A percentile compares a stretch with the other conserved stretches of the same genome.
Conservation (phyloP, 306 rosid species). For the Citrullus mucosospermus region DNA sequence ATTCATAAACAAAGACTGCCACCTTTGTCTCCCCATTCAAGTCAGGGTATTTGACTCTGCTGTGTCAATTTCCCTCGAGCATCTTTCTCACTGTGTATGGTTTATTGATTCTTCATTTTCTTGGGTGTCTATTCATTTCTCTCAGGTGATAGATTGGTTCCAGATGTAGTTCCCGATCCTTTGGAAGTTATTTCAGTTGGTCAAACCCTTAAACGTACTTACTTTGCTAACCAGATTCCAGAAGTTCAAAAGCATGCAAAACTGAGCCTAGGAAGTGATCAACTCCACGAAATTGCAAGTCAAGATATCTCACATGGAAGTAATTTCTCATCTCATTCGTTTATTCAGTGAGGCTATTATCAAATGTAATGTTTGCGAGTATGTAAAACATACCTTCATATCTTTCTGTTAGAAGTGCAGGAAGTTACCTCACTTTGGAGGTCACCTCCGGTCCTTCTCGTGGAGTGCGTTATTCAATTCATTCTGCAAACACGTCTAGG, state of each 20-base stretch:
- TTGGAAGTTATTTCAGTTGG: constrained; percentile 39
- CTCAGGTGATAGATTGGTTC: constrained; percentile 39
- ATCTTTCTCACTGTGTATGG: background rate
- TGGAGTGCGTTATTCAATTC: constrained; percentile 43
- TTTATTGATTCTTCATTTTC: background rate
- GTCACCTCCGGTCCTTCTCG: constrained; percentile 77
- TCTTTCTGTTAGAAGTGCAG: constrained; percentile 79
- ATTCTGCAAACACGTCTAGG: constrained; percentile 40
- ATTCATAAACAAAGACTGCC: constrained; percentile 61
- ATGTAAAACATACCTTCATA: constrained; percentile 43
- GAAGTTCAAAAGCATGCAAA: constrained; percentile 32
- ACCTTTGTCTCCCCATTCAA: constrained; percentile 20
- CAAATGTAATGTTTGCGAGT: constrained; percentile 14
- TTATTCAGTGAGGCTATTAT: constrained; percentile 2
- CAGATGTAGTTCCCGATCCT: constrained; percentile 42
- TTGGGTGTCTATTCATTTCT: constrained; percentile 1
- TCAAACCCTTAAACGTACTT: constrained; percentile 50
- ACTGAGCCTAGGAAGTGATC: constrained; percentile 26
- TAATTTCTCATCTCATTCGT: constrained; percentile 41
- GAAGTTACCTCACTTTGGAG: constrained; percentile 86
- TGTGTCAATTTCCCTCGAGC: background rate
- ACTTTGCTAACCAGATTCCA: constrained; percentile 19
- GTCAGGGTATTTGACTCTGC: constrained; percentile 25
- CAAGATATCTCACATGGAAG: constrained; percentile 47
- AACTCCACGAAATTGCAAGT: constrained; percentile 19